Evolutionary conservation across 1,284 basidiomycete genomes (phyloP), one percentile per base, ranked within the genome.

Genomic region (Austroboletus olivaceoglutinosus): DNA sequence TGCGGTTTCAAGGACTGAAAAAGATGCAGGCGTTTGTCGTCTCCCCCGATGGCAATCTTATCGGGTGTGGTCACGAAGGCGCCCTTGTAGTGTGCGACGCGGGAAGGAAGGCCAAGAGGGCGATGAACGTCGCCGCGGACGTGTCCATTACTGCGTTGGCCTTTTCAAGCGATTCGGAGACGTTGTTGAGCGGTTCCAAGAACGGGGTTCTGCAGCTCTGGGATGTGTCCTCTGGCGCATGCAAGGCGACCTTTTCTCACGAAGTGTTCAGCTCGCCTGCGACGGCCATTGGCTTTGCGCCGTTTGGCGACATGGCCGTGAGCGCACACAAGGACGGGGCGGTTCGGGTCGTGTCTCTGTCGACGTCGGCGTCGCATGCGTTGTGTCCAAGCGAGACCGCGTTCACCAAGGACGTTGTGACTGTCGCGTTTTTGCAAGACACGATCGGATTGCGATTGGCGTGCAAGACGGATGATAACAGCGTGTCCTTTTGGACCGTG

Each of bases 51-150:
- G 51, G 56, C 4, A 45, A 43, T 21, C 34, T 43, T 2, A 30
- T 58, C n/a, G 52, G 37, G 7, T 58, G 56, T 46, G 56, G 56
- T 25, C 52, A 55, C n/a, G 56, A 57, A 23, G 48, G 56, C n/a
- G 47, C 31, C 5, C 22, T 57, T 19, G 43, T 49, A 2, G 23
- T 58, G 10, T 57, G 56, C n/a, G 56, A 58, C 9, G 47, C 55
- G 9, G 38, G 33, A 7, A 43, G 13, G n/a, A 22, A 43, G 19
- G 25, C 13, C 12, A 58, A 54, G 43, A 47, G 25, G 43, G 21
- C 21, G 30, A 34, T 55, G 38, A 18, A 30, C 3, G 49, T 53
- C 23, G 39, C 21, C 12, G n/a, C n/a, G 7, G 38, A 43, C 13
- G 7, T 12, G 38, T 56, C 54, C 29, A 48, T 55, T 23, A 27